Evolutionary conservation across 768 basidiomycete genomes (phyloP).

Genomic region (Mycena metata): DNA sequence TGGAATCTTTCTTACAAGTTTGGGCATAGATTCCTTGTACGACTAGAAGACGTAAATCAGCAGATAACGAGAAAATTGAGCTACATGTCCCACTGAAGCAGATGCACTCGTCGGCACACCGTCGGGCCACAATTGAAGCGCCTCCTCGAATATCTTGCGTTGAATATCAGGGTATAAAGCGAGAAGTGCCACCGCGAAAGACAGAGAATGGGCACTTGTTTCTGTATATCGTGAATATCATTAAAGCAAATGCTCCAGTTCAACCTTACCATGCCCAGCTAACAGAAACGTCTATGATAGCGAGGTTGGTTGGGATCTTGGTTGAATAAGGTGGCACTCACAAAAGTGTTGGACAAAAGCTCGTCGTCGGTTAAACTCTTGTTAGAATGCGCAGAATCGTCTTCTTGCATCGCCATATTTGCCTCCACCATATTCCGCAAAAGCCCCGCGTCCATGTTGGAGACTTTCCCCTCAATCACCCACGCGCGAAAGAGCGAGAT

Average conservation of each 20-base stretch:
- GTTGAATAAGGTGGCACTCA: conserved; percentile 40
- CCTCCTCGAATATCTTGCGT: conserved; percentile 59
- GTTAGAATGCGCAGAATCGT: conserved; percentile 41
- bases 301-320: neutral
- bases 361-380: conserved; percentile 58
- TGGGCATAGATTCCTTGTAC: conserved; percentile 55
- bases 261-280: conserved; percentile 59
- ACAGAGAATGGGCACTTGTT: conserved; percentile 61
- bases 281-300: conserved; percentile 57
- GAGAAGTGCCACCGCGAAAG: conserved; percentile 58
- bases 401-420: conserved; percentile 49
- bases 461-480: conserved; percentile 44
- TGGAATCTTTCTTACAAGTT: conserved; percentile 49
- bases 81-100: conserved; percentile 41
- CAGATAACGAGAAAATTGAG: neutral
- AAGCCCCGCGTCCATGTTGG: conserved; percentile 52
- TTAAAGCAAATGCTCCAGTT: neutral
- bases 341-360: conserved; percentile 63
- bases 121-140: conserved; percentile 54
- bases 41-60: conserved; percentile 42
- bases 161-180: conserved; percentile 67
- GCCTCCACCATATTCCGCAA: conserved; percentile 62
- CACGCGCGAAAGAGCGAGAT: conserved; percentile 53
- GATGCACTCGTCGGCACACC: conserved; percentile 43
- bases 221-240: conserved; percentile 45